Base-by-base conservation (phyloP, 139 green algal species). In the Chlamydomonas sp. region DNA sequence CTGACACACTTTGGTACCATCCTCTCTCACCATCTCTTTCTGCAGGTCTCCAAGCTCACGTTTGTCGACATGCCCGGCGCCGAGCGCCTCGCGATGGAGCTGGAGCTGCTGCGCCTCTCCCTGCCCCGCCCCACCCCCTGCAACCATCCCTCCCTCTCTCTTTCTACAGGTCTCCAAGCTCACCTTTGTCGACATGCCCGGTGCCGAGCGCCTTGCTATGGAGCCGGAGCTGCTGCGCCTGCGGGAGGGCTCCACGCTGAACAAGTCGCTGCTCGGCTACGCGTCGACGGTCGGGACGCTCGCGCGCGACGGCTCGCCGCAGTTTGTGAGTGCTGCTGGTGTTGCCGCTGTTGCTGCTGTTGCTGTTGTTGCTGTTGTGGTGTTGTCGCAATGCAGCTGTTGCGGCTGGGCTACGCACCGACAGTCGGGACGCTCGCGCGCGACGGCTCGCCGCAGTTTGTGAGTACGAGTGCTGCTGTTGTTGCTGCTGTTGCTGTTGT, bases 1-100 rank as follows among this genome's bases (percentile, higher is more conserved):
- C 43, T 26, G 16, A 54, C 43, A 54, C 43, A 54, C 43, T 26
- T 20, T 26, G 16, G 20, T 20, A 54, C 43, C 13, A 54, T 26
- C 43, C 13, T 54, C 13, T 20, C 43, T 26, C 43, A 54, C 13
- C n/a, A n/a, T n/a, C n/a, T n/a, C n/a, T n/a, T n/a, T 13, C 13
- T 71, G 48, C 66, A 88, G 77, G 69, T 86, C 20, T 83, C 76
- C 47, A 75, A 61, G 59, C 60, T 87, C 58, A 47, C 54, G 39
- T 85, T 91, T 72, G 81, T 89, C 35, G 83, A 91, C 73, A 81
- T 86, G 65, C 83, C 85, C 26, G 85, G 85, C 2, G 69, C 83
- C 43, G 85, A 91, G 73, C 73, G 77, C 6, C 73, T 91, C 30
- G 75, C 79, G 10, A 83, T 85, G 76, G 85, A 91, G 48, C 83